Percentiles rank a stretch among this genome's conserved stretches.
phyloP scores from a whole-genome alignment of 768 basidiomycete species.

The Leucocoprinus birnbaumii region DNA sequence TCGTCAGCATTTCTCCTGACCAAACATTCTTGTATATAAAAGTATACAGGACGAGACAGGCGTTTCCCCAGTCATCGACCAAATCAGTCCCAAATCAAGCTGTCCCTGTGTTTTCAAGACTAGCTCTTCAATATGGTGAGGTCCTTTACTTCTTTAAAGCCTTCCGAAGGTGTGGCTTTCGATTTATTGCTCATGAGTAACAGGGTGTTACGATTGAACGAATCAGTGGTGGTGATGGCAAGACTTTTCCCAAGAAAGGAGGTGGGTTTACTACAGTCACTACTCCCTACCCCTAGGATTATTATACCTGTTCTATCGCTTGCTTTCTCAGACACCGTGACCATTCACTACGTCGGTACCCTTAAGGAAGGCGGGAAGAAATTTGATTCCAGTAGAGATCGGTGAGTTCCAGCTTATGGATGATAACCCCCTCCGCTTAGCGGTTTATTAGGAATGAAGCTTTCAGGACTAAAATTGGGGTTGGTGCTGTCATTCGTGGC shows the following conservation, averaged over 20 bases:
- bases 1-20: not conserved
- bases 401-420: conserved; percentile 39
- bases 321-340: conserved; percentile 57
- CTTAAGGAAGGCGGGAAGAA: conserved; percentile 48
- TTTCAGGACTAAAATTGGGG: conserved; percentile 72
- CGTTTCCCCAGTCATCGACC: no score
- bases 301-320: not conserved
- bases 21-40: not conserved
- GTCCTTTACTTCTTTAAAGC: not conserved
- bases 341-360: conserved; percentile 80
- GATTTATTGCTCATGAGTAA: conserved; percentile 6
- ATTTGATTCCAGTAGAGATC: conserved; percentile 79
- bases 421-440: not conserved
- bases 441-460: conserved; percentile 41
- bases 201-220: conserved; percentile 73
- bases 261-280: no score
- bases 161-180: not conserved
- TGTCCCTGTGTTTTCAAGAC: no score
- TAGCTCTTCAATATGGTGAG: not conserved
- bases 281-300: no score
- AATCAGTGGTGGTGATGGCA: conserved; percentile 58
- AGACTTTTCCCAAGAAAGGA: conserved; percentile 62
- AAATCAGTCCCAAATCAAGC: no score
- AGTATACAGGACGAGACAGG: no score
- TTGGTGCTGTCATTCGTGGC: conserved; percentile 82